A percentile compares a stretch with the other conserved stretches of the same genome.
phyloP scores from a whole-genome alignment of 2,329 filamentous ascomycete genomes.

The Talaromyces atroroseus region DNA sequence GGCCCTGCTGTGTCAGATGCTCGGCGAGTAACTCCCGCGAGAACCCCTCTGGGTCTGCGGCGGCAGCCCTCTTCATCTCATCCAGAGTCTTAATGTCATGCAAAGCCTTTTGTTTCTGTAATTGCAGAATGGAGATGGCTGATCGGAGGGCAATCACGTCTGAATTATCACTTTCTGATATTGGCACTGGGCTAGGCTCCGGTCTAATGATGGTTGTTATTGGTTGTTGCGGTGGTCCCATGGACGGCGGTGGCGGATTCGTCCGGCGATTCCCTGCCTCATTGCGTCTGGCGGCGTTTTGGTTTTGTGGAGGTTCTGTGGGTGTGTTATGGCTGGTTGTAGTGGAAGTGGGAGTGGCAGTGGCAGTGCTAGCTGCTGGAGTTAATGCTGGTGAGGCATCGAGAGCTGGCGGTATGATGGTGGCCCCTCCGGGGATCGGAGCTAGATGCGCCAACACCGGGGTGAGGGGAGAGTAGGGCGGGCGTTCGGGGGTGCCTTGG shows the following conservation, averaged over 20 bases:
- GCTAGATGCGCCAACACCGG: conserved; percentile 37
- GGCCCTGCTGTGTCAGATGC: conserved; percentile 45
- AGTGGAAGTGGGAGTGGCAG: background rate
- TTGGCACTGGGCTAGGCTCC: conserved; percentile 38
- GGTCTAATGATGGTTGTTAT: conserved; percentile 18
- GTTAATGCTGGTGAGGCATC: conserved; percentile 24
- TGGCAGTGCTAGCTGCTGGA: background rate
- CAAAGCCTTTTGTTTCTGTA: conserved; percentile 73
- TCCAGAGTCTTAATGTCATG: conserved; percentile 68
- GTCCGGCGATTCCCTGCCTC: background rate
- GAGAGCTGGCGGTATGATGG: conserved; percentile 28
- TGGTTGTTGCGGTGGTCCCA: background rate
- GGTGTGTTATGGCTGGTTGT: background rate
- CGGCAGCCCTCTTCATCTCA: conserved; percentile 63
- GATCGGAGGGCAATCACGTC: conserved; percentile 83
- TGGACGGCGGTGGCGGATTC: background rate
- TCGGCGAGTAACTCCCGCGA: conserved; percentile 61
- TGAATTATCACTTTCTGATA: conserved; percentile 57
- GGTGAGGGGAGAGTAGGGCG: conserved; percentile 45
- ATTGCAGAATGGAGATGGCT: conserved; percentile 78
- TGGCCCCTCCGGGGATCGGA: conserved; percentile 23
- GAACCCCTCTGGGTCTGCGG: conserved; percentile 67
- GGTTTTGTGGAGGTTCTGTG: background rate
- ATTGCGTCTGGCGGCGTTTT: background rate
- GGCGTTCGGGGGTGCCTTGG: conserved; percentile 37